Conservation (phyloP, 2,329 filamentous ascomycete genomes). For the Scopulariopsis brevicaulis region DNA sequence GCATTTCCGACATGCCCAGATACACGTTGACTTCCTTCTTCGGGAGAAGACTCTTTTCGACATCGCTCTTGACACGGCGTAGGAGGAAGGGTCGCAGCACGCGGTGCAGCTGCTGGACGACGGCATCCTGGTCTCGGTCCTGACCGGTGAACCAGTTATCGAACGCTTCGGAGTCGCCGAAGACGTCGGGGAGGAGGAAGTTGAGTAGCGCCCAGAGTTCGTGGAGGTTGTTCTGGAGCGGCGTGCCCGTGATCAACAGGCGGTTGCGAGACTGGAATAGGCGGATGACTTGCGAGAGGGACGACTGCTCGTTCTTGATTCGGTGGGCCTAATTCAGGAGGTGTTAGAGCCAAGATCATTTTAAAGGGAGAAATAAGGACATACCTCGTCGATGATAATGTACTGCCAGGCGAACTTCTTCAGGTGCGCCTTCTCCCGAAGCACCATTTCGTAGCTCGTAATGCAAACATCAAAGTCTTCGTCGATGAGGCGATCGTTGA, state of each 20-base stretch:
- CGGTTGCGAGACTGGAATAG: constrained; percentile 93
- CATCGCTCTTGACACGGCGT: constrained; percentile 91
- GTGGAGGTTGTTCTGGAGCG: constrained; percentile 94
- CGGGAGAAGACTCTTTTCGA: constrained; percentile 92
- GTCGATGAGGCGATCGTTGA: constrained; percentile 82
- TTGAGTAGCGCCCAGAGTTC: constrained; percentile 97
- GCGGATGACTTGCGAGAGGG: constrained; percentile 89
- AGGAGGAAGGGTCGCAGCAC: constrained; percentile 89
- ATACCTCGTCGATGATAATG: constrained; percentile 86
- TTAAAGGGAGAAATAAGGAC: constrained; percentile 1
- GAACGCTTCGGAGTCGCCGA: constrained; percentile 91
- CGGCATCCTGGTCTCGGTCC: constrained; percentile 82
- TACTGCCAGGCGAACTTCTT: constrained; percentile 99
- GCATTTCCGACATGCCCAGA: constrained; percentile 98
- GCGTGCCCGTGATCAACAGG: constrained; percentile 90
- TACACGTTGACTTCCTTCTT: constrained; percentile 98
- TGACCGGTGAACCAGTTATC: constrained; percentile 97
- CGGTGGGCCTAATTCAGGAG: constrained; percentile 53
- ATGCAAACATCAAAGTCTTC: constrained; percentile 97
- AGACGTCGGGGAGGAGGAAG: constrained; percentile 95
- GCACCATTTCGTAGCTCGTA: constrained; percentile 98
- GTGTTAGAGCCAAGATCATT: neutral
- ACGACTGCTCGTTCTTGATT: constrained; percentile 99
- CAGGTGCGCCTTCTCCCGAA: constrained; percentile 85
- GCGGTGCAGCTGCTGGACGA: constrained; percentile 89